A percentile compares a stretch with the other conserved stretches of the same genome.
Evolutionary conservation across 768 basidiomycete genomes (phyloP).

Genomic region (Tylopilus vinaceipallidus): DNA sequence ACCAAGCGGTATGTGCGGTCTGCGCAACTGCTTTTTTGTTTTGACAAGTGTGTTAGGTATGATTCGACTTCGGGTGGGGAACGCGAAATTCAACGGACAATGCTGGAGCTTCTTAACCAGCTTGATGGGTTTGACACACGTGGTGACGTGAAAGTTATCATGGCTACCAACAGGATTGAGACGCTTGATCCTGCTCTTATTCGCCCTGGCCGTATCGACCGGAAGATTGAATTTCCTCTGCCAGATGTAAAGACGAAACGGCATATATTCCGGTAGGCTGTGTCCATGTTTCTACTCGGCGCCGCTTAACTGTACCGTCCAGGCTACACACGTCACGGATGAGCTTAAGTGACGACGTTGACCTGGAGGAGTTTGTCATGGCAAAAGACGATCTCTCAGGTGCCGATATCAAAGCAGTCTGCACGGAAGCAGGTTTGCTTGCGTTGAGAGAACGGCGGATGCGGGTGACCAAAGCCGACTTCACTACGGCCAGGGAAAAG

Average conservation of each 20-base stretch:
- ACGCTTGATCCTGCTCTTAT: constrained; percentile 97
- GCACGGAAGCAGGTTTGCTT: constrained; percentile 96
- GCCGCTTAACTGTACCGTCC: constrained; percentile 7
- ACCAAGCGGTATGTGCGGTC: too few relatives aligned
- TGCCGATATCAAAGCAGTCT: constrained; percentile 98
- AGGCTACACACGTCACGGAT: constrained; percentile 94
- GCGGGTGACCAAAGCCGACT: constrained; percentile 90
- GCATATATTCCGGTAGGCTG: constrained; percentile 86
- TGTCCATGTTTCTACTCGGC: neutral
- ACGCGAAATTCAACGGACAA: constrained; percentile 98
- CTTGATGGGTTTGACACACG: constrained; percentile 99
- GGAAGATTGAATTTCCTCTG: constrained; percentile 97
- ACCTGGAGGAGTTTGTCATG: constrained; percentile 93
- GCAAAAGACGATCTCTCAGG: constrained; percentile 96
- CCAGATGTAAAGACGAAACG: constrained; percentile 99
- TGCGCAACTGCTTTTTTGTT: too few relatives aligned
- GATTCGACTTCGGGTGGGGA: constrained; percentile 99
- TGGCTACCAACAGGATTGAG: constrained; percentile 99
- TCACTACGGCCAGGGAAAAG: constrained; percentile 91
- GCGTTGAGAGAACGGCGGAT: constrained; percentile 93
- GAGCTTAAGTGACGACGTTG: constrained; percentile 85
- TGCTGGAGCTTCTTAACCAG: constrained; percentile 98
- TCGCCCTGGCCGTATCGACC: constrained; percentile 96
- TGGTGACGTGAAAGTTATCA: constrained; percentile 99
- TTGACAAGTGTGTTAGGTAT: too few relatives aligned